Evolutionary conservation across 805 yeast genomes (phyloP).

Genomic region (Saccharomycopsis guyanensis): DNA sequence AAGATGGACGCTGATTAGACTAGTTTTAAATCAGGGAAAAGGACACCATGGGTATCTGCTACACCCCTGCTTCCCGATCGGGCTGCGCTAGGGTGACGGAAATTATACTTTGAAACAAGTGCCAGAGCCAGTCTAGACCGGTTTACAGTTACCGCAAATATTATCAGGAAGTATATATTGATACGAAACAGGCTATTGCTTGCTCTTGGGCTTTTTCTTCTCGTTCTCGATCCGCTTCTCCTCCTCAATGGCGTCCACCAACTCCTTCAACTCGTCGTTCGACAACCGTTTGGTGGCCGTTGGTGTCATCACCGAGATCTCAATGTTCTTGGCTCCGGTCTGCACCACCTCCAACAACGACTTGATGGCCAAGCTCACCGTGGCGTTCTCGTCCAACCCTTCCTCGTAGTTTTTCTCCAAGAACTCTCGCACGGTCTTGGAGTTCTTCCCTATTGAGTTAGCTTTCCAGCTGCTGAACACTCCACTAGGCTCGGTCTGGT

Average conservation of each 20-base stretch:
- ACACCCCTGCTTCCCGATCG: neutral
- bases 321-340: conserved; percentile 95
- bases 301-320: conserved; percentile 79
- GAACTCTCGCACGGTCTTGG: conserved; percentile 92
- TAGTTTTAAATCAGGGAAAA: neutral
- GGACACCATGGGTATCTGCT: neutral
- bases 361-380: conserved; percentile 76
- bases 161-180: too few species aligned
- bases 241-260: conserved; percentile 76
- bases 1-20: too few species aligned
- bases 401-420: conserved; percentile 77
- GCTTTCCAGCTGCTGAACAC: conserved; percentile 98
- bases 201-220: conserved; percentile 46
- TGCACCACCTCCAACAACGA: conserved; percentile 93
- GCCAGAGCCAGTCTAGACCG: neutral
- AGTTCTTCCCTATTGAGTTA: conserved; percentile 89
- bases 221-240: conserved; percentile 82
- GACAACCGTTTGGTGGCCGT: conserved; percentile 49
- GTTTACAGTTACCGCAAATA: too few species aligned
- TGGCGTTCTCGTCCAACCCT: conserved; percentile 58
- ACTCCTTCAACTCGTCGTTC: conserved; percentile 62
- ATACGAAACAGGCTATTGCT: conserved; percentile 3
- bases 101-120: neutral
- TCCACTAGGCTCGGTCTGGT: conserved; percentile 96
- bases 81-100: neutral